Base-by-base conservation (phyloP, 495 filamentous ascomycete genomes). In the Aspergillus haitiensis region DNA sequence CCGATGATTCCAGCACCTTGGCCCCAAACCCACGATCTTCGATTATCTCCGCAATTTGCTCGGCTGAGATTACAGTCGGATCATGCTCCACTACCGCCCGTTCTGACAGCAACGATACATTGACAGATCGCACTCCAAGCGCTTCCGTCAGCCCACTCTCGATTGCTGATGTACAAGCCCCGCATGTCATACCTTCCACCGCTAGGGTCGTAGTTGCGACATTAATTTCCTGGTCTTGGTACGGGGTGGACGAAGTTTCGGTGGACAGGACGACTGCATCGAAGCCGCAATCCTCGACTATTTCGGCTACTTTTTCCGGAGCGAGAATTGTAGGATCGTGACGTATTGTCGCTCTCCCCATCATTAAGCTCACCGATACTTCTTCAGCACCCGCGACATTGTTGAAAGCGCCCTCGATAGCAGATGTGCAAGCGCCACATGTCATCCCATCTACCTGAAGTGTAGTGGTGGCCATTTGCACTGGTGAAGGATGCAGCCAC, bases 111-210 rank as follows among this genome's bases (percentile, higher is more conserved):
- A 98, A 73, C 33, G 93, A 97, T 65, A 98, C 89, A 64, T 86
- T 93, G 73, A 98, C 94, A 60, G 88, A 85, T 42, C 82, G 82
- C 9, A 98, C 79, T 4, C 94, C 95, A 2, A 83, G 68, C 10
- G 94, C 78, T 52, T 81, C 75, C 58, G 81, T 85, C 75, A 96
- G 89, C 9, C 86, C 89, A 49, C 87, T 83, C 72, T 97, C 91
- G 16, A 98, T 84, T 0, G 93, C 91, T 51, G 91, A 90, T 7
- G 93, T 96, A 67, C 93, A 98, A 36, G 93, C 92, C 45, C 93
- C 93, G 68, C 93, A 97, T 7, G 94, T 98, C 94, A 98, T 98
- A 31, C 94, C 94, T 63, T 92, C 89, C n/a, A 98, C 86, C 15
- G 90, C 87, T 45, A 98, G 75, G 0, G 90, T 98, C 9, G 92